Base-by-base conservation (phyloP, 805 yeast genomes). In the Teunomyces atbi region DNA sequence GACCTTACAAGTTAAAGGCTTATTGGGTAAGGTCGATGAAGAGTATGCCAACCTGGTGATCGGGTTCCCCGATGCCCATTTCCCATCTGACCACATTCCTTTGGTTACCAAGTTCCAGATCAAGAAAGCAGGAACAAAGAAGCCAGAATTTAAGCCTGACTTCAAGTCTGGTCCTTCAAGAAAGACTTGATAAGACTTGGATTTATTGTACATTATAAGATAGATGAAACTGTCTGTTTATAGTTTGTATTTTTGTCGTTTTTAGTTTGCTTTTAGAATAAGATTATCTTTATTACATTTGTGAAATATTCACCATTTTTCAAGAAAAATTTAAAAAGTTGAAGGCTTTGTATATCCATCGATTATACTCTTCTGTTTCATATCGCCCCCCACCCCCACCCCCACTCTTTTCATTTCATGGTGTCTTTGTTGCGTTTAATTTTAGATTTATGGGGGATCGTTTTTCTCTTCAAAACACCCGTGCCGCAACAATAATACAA, bases 51-150 rank as follows among this genome's bases (percentile, higher is more conserved):
- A 78, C 46, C 83, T 83, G 54, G 82, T 82, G 50, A 85, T 94
- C 62, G 99, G 98, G 6, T 83, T 94, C 66, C 99, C 99, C 16
- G 89, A 89, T 61, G 89, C 90, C 18, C 88, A 90, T 63, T 86
- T 85, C 71, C 97, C 98, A 19, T 88, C 96, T 41, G 98, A 92
- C 66, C 98, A 92, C 68, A 79, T 92, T 58, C 91, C 97, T n/a
- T 71, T 92, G 51, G 78, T 89, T 46, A 76, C 91, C 15, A 82
- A 84, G 62, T 84, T 92, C 59, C 88, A 83, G 58, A 80, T 90
- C 60, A 81, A 79, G 59, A 82, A 79, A 56, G 57, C 63, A 41
- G 61, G 60, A 15, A 56, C 59, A 12, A 66, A 63, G 52, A 65
- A 68, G 58, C 66, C 72, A 11, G 77, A 73, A 51, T 70, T 73